Base-by-base conservation (phyloP, 768 basidiomycete genomes). In the Suillus cothurnatus region DNA sequence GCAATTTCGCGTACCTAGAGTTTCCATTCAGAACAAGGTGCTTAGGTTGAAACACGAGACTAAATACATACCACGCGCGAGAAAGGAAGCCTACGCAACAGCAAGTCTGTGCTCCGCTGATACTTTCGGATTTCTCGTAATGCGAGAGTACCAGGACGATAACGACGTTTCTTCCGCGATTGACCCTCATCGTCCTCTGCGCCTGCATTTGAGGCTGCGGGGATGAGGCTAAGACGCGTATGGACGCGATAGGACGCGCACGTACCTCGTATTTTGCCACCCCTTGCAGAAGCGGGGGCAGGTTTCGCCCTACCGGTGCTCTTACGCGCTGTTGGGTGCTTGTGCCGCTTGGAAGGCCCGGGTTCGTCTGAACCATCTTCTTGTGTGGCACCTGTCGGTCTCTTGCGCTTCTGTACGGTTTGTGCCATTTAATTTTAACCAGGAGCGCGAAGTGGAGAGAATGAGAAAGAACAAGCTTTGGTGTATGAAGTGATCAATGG, bases 1-100 rank as follows among this genome's bases (percentile, higher is more conserved):
- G 97, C 93, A 61, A 99, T 94, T 79, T 99, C 97, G 67, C 96
- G 90, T 61, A 99, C 95, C 97, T 97, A 71, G 19, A n/a, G 55
- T 45, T 7, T 17, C 53, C 38, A 8, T 63, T 66, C 17, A 71
- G 66, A 12, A 34, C 34, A 41, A 34, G 8, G 8, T 34, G 9
- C 56, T 31, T 23, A 43, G 12, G 57, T 36, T 39, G 39, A 43
- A 21, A 8, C 43, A 15, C n/a, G 5, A 57, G 5, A 57, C 45
- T 64, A 56, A 59, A 60, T 23, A 85, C 92, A 73, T 71, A 97
- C 95, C 71, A 97, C 81, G 70, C 95, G 92, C 56, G 94, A 92
- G 75, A 98, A 98, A 0, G 95, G 95, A 50, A 97, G 84, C 76
- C 92, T 97, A 68, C 87, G 86, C 64, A 98, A 80, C 66, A 98